Conservation (phyloP, 2,329 filamentous ascomycete species). For the Apiospora sp. region DNA sequence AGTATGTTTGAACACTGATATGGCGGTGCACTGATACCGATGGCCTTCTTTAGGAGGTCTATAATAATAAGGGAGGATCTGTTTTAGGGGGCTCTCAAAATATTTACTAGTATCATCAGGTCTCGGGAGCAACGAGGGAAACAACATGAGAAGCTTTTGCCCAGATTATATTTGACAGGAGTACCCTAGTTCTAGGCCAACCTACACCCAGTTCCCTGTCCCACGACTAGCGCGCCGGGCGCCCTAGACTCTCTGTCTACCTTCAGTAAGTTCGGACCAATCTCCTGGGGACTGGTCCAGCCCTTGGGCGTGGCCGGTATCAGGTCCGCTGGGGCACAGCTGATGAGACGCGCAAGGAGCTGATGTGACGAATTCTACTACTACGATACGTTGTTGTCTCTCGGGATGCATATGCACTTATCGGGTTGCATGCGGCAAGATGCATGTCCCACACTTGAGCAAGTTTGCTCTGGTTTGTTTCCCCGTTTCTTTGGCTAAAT, state of each 20-base stretch:
- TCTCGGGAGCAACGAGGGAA: not conserved
- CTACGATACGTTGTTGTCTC: too few relatives aligned
- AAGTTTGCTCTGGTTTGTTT: conserved; percentile 26
- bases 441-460: conserved; percentile 23
- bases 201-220: not conserved
- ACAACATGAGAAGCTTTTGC: not conserved
- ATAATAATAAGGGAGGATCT: too few relatives aligned
- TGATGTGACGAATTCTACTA: not conserved
- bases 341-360: not conserved
- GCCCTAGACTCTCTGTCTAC: not conserved
- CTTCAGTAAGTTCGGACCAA: not conserved
- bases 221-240: not conserved
- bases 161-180: not conserved
- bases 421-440: not conserved
- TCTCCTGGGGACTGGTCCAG: not conserved
- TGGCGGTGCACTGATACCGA: too few relatives aligned
- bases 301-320: not conserved
- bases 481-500: conserved; percentile 1
- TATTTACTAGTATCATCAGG: not conserved
- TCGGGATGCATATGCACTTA: conserved; percentile 10
- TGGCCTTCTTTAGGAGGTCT: too few relatives aligned
- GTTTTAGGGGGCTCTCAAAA: not conserved
- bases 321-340: not conserved
- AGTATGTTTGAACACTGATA: not conserved
- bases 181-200: not conserved